Evolutionary conservation across 1,284 basidiomycete genomes (phyloP).

Genomic region (Ganoderma boninense): DNA sequence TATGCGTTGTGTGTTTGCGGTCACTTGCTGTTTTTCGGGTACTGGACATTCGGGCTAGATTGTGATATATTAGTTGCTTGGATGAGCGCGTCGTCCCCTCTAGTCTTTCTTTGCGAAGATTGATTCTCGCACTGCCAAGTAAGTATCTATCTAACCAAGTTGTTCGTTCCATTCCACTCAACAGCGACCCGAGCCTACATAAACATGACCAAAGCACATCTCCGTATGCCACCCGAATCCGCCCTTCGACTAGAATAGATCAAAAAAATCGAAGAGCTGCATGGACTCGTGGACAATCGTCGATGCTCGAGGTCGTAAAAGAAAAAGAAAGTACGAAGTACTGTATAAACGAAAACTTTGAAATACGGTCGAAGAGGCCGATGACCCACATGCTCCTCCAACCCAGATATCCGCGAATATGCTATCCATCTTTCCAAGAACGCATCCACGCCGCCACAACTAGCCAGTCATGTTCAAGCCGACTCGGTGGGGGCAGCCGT

Average conservation of each 20-base stretch:
- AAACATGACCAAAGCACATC: background rate
- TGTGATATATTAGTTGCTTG: too few relatives aligned
- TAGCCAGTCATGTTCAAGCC: too few relatives aligned
- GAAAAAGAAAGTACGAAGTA: too few relatives aligned
- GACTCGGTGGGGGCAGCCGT: too few relatives aligned
- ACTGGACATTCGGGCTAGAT: background rate
- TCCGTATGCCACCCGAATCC: background rate
- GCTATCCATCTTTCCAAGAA: too few relatives aligned
- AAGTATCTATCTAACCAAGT: background rate
- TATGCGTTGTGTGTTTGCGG: background rate
- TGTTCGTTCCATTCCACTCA: background rate
- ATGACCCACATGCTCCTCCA: background rate
- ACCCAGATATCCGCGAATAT: background rate
- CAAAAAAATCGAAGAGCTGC: background rate
- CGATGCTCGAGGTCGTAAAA: background rate
- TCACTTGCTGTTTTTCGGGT: background rate
- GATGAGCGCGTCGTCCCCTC: too few relatives aligned
- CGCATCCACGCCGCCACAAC: too few relatives aligned
- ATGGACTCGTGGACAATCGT: too few relatives aligned
- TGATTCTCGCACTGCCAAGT: background rate
- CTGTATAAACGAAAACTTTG: too few relatives aligned
- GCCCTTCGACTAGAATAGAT: background rate
- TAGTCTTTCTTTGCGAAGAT: too few relatives aligned
- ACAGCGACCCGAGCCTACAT: background rate
- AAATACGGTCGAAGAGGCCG: background rate